Percentiles rank a stretch among this genome's conserved stretches.
Evolutionary conservation across 2,329 filamentous ascomycete genomes (phyloP).

Genomic region (Xylariales sp.): DNA sequence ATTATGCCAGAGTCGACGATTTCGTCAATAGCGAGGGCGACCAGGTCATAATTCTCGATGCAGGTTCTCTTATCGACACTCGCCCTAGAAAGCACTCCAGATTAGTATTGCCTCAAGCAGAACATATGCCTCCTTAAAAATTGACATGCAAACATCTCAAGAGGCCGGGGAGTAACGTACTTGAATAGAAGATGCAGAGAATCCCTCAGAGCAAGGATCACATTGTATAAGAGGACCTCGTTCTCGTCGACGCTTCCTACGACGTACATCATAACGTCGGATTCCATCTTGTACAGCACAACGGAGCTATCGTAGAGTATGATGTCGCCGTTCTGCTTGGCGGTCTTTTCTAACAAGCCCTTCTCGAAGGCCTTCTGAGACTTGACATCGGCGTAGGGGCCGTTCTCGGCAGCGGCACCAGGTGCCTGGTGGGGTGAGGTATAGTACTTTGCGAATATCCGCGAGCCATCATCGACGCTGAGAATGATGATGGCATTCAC

Average conservation of each 20-base stretch:
- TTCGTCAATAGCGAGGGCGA: slow-evolving; percentile 91
- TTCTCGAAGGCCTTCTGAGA: slow-evolving; percentile 97
- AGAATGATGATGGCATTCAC: slow-evolving; percentile 76
- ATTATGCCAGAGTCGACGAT: slow-evolving; percentile 95
- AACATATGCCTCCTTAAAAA: too few relatives aligned
- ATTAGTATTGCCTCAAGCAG: too few relatives aligned
- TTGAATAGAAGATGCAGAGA: slow-evolving; percentile 44
- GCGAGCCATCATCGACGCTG: slow-evolving; percentile 79
- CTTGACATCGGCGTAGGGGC: slow-evolving; percentile 84
- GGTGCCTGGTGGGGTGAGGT: slow-evolving; percentile 49
- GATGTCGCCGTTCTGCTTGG: slow-evolving; percentile 74
- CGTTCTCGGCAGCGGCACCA: slow-evolving; percentile 50
- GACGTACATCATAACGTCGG: slow-evolving; percentile 93
- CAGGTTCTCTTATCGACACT: slow-evolving; percentile 91
- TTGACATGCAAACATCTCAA: too few relatives aligned
- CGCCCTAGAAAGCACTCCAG: too few relatives aligned
- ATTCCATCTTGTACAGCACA: slow-evolving; percentile 96
- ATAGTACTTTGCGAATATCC: slow-evolving; percentile 78
- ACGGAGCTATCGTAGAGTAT: slow-evolving; percentile 96
- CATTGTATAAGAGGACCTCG: slow-evolving; percentile 93
- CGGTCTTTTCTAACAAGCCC: slow-evolving; percentile 90
- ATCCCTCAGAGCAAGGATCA: slow-evolving; percentile 86
- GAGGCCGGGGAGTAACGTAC: neutral
- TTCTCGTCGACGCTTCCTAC: slow-evolving; percentile 92
- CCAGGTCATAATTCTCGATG: slow-evolving; percentile 97